Evolutionary conservation across 495 filamentous ascomycete genomes (phyloP).

Genomic region (Aspergillus saccharolyticus): DNA sequence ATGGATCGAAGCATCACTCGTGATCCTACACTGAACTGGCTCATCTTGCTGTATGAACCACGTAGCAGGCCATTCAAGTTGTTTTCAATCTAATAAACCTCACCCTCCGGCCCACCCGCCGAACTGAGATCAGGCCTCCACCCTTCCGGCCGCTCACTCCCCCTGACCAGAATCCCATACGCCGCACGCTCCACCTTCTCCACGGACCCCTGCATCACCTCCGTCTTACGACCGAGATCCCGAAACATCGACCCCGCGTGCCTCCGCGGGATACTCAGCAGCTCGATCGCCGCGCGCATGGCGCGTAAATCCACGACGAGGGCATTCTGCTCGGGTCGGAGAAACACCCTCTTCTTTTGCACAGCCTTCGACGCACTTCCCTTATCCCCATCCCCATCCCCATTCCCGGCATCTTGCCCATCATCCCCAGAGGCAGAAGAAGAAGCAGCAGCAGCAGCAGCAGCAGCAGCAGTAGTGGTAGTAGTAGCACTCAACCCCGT

Average conservation of each 20-base stretch:
- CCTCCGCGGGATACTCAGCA: slow-evolving; percentile 48
- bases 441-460: too few species aligned
- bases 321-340: slow-evolving; percentile 26
- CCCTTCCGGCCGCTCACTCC: slow-evolving; percentile 81
- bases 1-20: too few species aligned
- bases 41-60: too few species aligned
- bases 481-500: slow-evolving; percentile 50
- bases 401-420: too few species aligned
- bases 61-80: too few species aligned
- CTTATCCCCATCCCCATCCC: slow-evolving; percentile 16
- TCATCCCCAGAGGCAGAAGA: too few species aligned
- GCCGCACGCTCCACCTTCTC: slow-evolving; percentile 89
- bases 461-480: not conserved
- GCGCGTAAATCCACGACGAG: slow-evolving; percentile 72
- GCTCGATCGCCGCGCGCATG: slow-evolving; percentile 68
- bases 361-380: not conserved
- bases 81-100: slow-evolving; percentile 35
- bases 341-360: not conserved
- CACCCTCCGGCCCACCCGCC: slow-evolving; percentile 32
- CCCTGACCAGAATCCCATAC: slow-evolving; percentile 80
- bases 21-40: too few species aligned
- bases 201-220: slow-evolving; percentile 81
- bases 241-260: slow-evolving; percentile 40
- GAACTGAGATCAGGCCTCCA: slow-evolving; percentile 93
- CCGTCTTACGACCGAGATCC: slow-evolving; percentile 73